Evolutionary conservation across 2,329 filamentous ascomycete genomes (phyloP), one percentile per base, ranked within the genome.

Genomic region (Diaporthe citrichinensis): DNA sequence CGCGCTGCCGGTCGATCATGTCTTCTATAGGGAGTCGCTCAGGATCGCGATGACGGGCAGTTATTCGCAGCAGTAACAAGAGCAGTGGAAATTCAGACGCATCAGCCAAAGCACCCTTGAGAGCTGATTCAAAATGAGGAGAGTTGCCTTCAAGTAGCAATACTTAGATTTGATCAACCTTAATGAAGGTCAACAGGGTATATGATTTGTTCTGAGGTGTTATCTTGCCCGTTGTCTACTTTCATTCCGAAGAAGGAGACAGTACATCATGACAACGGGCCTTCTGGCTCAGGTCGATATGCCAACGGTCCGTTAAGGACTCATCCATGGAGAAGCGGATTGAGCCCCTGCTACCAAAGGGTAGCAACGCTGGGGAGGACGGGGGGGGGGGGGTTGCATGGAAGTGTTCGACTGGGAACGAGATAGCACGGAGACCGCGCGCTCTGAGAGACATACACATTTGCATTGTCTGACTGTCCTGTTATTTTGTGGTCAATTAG

Each of bases 281-380:
- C 84, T 86, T 85, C 84, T 84, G 80, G 78, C 74, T 80, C 82
- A 82, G 81, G 78, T 78, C 87, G 79, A 86, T 94, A 88, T 95
- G 83, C 93, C 93, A 94, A 93, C 92, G 93, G 91, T 95, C 93
- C 93, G 93, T 95, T 94, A 93, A 92, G 88, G 86, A 88, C 90
- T 88, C 86, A 89, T 91, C 90, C 90, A 93, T 88, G 87, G 89
- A 82, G 61, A 61, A 76, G 68, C 89, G 87, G 92, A 90, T 88
- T 86, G 86, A 90, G 91, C 87, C 89, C 93, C 90, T 93, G 93
- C 93, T 90, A 88, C 89, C 93, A 90, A 88, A 90, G 89, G 91
- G 91, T 89, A 92, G 92, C 93, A 94, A 92, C 93, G 91, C 88
- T 94, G 93, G 93, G 83, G 78, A 23, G 41, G 92, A 93, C 82